These are phyloP conservation scores for Pichia sp. DNA, from an alignment of 1,139 yeast species.

Conservation along the genomic window DNA sequence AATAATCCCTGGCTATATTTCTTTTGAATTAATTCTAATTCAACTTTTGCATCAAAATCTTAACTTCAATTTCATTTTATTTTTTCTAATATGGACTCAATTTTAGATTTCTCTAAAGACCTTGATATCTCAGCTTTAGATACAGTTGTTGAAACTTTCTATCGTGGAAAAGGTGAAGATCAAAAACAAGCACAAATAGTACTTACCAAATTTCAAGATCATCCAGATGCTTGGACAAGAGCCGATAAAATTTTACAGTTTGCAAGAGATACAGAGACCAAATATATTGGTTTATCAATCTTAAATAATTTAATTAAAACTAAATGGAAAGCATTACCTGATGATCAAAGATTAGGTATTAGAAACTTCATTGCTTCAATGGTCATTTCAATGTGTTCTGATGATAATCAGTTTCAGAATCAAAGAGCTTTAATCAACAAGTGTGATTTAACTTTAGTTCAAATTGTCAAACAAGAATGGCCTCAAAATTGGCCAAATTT, in stretches of 20 bases:
- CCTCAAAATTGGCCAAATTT: constrained; percentile 98
- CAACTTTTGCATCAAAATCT: too few relatives aligned
- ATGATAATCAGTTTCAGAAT: constrained; percentile 64
- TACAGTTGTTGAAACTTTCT: constrained; percentile 81
- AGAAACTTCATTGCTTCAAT: constrained; percentile 88
- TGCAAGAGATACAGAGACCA: constrained; percentile 76
- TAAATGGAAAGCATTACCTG: constrained; percentile 89
- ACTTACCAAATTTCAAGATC: constrained; percentile 84
- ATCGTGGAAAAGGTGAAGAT: constrained; percentile 71
- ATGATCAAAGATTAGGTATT: constrained; percentile 79
- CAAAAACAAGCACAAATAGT: constrained; percentile 80
- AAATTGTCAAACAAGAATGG: constrained; percentile 96
- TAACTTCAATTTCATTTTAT: too few relatives aligned
- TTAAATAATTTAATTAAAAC: constrained; percentile 85
- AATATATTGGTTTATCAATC: constrained; percentile 85
- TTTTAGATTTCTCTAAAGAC: constrained; percentile 80
- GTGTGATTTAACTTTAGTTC: constrained; percentile 89
- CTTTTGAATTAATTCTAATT: neutral
- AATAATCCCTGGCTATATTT: neutral
- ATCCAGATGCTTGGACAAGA: constrained; percentile 93
- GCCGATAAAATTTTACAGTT: constrained; percentile 84
- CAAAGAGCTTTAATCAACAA: constrained; percentile 86
- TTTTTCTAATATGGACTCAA: constrained; percentile 58
- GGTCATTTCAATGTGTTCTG: constrained; percentile 88
- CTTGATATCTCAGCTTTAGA: constrained; percentile 77